Evolutionary conservation across 2,329 filamentous ascomycete genomes (phyloP), one percentile per base, ranked within the genome.

Genomic region (Fusarium pseudonygamai): DNA sequence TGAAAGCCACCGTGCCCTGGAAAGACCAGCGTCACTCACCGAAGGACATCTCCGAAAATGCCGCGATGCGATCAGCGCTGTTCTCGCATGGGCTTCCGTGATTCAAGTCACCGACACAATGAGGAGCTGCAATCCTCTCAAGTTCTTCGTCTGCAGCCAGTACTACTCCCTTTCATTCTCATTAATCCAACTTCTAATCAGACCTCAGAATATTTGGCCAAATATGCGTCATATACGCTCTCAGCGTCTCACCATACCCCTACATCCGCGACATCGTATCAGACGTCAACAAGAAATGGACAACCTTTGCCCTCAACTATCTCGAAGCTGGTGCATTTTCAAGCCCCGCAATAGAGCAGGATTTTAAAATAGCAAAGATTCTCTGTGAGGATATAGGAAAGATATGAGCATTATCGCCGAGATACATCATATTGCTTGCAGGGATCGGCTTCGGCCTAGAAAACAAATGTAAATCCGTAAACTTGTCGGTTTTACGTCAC

Each of bases 21-120:
- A 73, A 1, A 56, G 71, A 14, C 71, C 71, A 5, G 50, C 71
- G 0, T 73, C 71, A 0, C 46, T 74, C 0, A 74, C 71, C 0
- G 71, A 73, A 39, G 71, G 71, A 13, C 71, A 73, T 5, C 24
- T 73, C 18, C 62, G 71, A 15, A 73, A 73, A 58, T 73, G 71
- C 5, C 71, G 71, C 0, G 71, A 73, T 1, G 34, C 71, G 1
- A 69, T 72, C 15, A 71, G 28, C 1, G 71, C 71, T 8, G 52
- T 74, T 1, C 36, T 74, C 1, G 37, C 57, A 0, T 73, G 71
- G 71, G 63, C 71, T 1, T 55, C 71, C 0, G 59, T 73, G 0
- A 73, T 73, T 6, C 67, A 62, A 36, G 71, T 73, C 1, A 71
- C 67, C 5, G 66, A 64, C 7, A 40, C 71, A 1, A 74, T 73